Evolutionary conservation across 345 rosid species (phyloP), one percentile per base, ranked within the genome.

Genomic region (Crucihimalaya himalaica): DNA sequence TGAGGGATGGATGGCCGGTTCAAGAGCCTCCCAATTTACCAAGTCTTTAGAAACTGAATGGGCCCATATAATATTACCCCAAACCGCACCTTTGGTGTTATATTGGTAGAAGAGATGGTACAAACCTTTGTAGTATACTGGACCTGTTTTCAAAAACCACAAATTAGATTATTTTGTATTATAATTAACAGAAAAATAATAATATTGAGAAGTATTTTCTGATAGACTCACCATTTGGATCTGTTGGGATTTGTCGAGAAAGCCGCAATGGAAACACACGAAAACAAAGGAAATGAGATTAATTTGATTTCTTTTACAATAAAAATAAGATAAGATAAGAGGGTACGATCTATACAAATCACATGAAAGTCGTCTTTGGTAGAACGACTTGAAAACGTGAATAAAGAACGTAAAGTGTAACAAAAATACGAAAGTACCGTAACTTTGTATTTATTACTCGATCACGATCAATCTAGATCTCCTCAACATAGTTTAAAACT

Each of bases 41-140:
- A 95, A 73, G 73, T 95, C 98, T 65, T 58, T 87, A 1, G 99
- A 95, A 1, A 95, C 91, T 0, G 98, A 95, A 72, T 95, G 99
- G 5, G 92, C 99, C 99, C 99, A 95, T 0, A 95, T 85, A 6
- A 92, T 90, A 77, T 92, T 87, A n/a, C 97, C 99, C 97, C 97
- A 95, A 1, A 92, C 97, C 1, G 97, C 85, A 9, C 97, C 90
- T 55, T 87, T 80, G 28, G 99, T 91, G 54, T 91, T 94, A 68
- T 91, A 94, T 43, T 95, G 99, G 65, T 92, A 95, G 83, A 95
- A 95, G 0, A 95, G 74, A 65, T 92, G 99, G 75, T 95, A 95
- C 0, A 83, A 5, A 8, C 99, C 99, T 55, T 90, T 88, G 81
- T 79, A 90, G 76, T 81, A 84, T 83, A 95, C 73, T 0, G 97